Evolutionary conservation across 2,329 filamentous ascomycete genomes (phyloP).

Genomic region (Furcasterigmium sp.): DNA sequence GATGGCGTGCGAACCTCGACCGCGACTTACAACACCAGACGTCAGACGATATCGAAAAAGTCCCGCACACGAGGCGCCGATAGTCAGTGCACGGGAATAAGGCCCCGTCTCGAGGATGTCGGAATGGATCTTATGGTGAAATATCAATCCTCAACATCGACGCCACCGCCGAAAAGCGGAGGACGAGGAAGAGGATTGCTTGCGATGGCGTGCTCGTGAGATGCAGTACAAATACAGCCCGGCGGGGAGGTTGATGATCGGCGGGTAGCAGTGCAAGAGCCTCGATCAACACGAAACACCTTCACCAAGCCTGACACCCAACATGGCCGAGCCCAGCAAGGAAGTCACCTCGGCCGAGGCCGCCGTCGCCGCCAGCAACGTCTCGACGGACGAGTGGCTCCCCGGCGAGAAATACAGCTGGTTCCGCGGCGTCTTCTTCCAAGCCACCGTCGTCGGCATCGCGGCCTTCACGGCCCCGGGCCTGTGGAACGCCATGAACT

Average conservation of each 20-base stretch:
- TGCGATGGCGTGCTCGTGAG: no score
- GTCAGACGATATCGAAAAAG: no score
- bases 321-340: background rate
- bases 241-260: background rate
- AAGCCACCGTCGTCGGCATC: conserved; percentile 18
- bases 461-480: conserved; percentile 21
- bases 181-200: no score
- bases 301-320: background rate
- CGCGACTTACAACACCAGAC: no score
- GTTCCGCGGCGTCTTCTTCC: conserved; percentile 21
- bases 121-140: no score
- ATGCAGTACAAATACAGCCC: background rate
- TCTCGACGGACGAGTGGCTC: background rate
- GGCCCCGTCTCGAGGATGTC: no score
- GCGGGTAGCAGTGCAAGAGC: background rate
- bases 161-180: no score
- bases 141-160: no score
- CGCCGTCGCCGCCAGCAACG: background rate
- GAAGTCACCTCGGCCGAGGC: background rate
- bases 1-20: background rate
- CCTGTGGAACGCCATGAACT: conserved; percentile 24
- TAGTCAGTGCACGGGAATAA: no score
- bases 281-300: background rate
- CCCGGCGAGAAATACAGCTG: conserved; percentile 11
- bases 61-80: no score